Evolutionary conservation across 2,329 filamentous ascomycete genomes (phyloP).

Genomic region (Emergomyces pasteurianus): DNA sequence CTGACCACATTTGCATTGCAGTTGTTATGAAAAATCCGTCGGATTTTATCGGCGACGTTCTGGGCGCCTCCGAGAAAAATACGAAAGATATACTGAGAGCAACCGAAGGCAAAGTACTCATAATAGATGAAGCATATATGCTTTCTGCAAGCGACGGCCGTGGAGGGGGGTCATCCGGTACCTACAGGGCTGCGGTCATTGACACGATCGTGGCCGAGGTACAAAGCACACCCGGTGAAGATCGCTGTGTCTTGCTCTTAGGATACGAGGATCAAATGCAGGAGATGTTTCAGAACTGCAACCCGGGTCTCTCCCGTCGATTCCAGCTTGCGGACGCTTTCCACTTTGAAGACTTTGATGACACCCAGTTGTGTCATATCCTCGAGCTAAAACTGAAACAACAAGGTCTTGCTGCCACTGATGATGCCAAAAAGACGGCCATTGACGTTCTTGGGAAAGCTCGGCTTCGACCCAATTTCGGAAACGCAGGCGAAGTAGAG

Average conservation of each 20-base stretch:
- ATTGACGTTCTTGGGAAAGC: constrained; percentile 49
- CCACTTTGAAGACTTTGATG: constrained; percentile 54
- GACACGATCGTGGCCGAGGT: constrained; percentile 66
- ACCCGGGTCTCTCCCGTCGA: constrained; percentile 55
- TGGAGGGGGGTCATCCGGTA: constrained; percentile 25
- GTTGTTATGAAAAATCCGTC: constrained; percentile 61
- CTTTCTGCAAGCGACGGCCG: constrained; percentile 36
- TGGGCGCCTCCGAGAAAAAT: constrained; percentile 58
- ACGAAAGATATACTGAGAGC: constrained; percentile 60
- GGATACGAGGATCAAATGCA: constrained; percentile 61
- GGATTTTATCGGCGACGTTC: constrained; percentile 53
- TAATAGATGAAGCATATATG: constrained; percentile 72
- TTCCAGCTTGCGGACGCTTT: constrained; percentile 56
- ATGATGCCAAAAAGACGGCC: constrained; percentile 41
- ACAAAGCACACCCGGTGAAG: constrained; percentile 56
- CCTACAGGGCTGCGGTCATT: constrained; percentile 52
- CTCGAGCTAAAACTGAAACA: constrained; percentile 51
- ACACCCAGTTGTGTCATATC: constrained; percentile 47
- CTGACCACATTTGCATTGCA: constrained; percentile 14
- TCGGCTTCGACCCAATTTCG: constrained; percentile 53
- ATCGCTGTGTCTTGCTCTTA: constrained; percentile 58
- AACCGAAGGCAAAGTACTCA: constrained; percentile 59
- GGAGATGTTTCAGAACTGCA: constrained; percentile 61
- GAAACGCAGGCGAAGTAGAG: constrained; percentile 65
- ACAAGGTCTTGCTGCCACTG: constrained; percentile 42